Conservation (phyloP, 228 moss, liverwort and hornwort genomes). For the Sphagnum magellanicum region DNA sequence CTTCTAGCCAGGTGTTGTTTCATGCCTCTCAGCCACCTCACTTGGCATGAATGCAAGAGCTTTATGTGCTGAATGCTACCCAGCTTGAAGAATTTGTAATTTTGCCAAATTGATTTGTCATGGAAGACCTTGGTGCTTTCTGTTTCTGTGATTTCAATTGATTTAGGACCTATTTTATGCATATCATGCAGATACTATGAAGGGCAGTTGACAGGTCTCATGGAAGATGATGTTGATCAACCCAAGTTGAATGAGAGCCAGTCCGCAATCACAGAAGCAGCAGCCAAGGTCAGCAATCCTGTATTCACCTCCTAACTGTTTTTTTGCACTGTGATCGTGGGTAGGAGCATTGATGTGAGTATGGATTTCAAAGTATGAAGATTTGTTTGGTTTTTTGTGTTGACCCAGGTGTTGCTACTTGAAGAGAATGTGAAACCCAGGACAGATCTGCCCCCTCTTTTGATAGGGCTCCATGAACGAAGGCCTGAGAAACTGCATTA, state of each 20-base stretch:
- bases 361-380: neutral
- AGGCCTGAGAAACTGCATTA: slow-evolving; percentile 90
- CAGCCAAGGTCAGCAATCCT: slow-evolving; percentile 30
- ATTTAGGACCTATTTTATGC: neutral
- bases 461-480: slow-evolving; percentile 77
- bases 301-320: neutral
- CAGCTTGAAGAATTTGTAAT: too few species aligned
- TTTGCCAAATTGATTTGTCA: too few species aligned
- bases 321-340: neutral
- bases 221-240: slow-evolving; percentile 56
- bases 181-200: slow-evolving; percentile 65
- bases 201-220: slow-evolving; percentile 77
- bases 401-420: slow-evolving; percentile 53
- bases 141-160: neutral
- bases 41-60: neutral
- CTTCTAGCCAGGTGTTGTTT: slow-evolving; percentile 57
- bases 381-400: neutral
- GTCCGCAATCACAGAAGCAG: slow-evolving; percentile 52
- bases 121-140: too few species aligned
- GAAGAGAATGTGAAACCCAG: slow-evolving; percentile 79
- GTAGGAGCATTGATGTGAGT: neutral
- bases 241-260: slow-evolving; percentile 11
- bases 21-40: neutral
- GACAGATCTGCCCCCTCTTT: slow-evolving; percentile 70
- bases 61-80: neutral